Evolutionary conservation across 2,329 filamentous ascomycete species (phyloP), one percentile per base, ranked within the genome.

Genomic region (Lojkania enalia): DNA sequence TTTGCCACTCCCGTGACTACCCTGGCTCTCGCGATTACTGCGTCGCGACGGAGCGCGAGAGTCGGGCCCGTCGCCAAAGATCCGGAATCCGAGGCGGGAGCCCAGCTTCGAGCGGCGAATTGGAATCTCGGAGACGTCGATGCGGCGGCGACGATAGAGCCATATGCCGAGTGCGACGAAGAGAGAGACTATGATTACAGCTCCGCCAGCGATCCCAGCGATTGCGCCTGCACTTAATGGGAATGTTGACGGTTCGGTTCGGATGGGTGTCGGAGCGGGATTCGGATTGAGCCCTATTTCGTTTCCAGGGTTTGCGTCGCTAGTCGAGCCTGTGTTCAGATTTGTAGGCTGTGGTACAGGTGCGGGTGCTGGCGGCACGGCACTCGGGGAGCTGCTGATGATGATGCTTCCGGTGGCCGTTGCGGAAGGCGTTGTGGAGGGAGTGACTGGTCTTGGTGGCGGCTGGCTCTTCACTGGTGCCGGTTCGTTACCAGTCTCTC

Each of bases 71-170:
- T 48, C 46, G 9, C 55, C 57, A 32, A 55, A 57, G 2, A 56
- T 37, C 14, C 53, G 51, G 19, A 46, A 46, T 1, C 53, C 52
- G 2, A 59, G 44, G 2, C 49, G 42, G 2, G 50, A 55, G 0
- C 52, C 49, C 14, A 58, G 46, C 37, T 58, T 58, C n/a, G 51
- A 54, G 27, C 53, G 51, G 2, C 57, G 50, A 21, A 58, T 57
- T 3, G 56, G 51, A 18, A 62, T 62, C 31, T 62, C 57, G 13
- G 13, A 13, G 20, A 62, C 47, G 5, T 51, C 46, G 7, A 32
- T 31, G 14, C 44, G 51, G 2, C 32, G 36, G 15, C 49, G 47
- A 4, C 49, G 49, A 32, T 51, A 48, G 19, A 43, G 2, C 19
- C 43, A 44, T 19, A 51, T 25, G 19, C 27, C 20, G 2, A 55